Evolutionary conservation across 1,284 basidiomycete genomes (phyloP), one percentile per base, ranked within the genome.

Genomic region (Apiotrichum sp.): DNA sequence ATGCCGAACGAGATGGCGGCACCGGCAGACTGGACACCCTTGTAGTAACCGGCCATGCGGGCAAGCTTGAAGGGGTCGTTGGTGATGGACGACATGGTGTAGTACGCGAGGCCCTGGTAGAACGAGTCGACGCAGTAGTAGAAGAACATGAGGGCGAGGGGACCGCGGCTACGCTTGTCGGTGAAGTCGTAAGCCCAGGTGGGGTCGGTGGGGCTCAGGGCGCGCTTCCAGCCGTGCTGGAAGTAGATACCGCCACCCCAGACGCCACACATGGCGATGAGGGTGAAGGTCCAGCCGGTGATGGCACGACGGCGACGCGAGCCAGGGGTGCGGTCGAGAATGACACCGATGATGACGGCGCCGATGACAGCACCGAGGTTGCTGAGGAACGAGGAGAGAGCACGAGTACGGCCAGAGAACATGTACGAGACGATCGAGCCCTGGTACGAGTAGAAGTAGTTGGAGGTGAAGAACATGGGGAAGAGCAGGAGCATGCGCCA

Each of bases 1-100:
- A 81, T 80, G 33, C 78, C 80, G 63, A 78, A 81, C 32, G 73
- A 76, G 72, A 79, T 39, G 73, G 68, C 79, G 6, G 69, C 56
- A 31, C 79, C 79, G 50, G 72, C 72, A 10, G 66, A 68, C 57
- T 73, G 72, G 33, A 73, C 60, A 36, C 68, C 73, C 62, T 74
- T 77, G 70, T 76, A 74, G 56, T 72, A 68, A 11, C 75, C 76
- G 33, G 71, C 67, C 57, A 74, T 63, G 33, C 74, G 69, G n/a
- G 75, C 74, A 35, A 76, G 68, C 46, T 52, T 56, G 65, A 67
- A 69, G 9, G 69, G 61, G 62, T 68, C 62, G 61, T 68, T 69
- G 53, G 62, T 56, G 47, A 69, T 57, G 14, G 58, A 44, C 9
- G 63, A 62, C 62, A 66, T 64, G 50, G 64, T 67, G 59, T 64